These are phyloP conservation scores for Fusarium poae DNA, from an alignment of 2,329 filamentous ascomycete genomes.

Conservation along the genomic window DNA sequence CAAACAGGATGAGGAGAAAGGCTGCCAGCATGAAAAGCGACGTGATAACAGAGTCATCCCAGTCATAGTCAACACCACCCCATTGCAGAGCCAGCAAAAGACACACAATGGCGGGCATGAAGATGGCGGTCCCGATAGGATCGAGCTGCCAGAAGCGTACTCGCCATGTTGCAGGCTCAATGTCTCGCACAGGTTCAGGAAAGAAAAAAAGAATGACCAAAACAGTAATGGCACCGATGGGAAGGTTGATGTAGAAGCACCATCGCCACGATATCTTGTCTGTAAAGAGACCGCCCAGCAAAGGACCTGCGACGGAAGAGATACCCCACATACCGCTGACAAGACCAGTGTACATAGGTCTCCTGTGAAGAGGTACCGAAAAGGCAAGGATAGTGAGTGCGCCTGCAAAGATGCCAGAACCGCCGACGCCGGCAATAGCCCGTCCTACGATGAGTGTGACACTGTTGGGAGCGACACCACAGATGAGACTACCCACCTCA, in stretches of 20 bases:
- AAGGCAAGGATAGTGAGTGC: conserved; percentile 58
- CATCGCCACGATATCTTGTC: conserved; percentile 56
- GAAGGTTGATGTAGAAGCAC: conserved; percentile 59
- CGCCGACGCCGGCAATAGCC: conserved; percentile 56
- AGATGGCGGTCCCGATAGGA: conserved; percentile 51
- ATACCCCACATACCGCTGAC: conserved; percentile 61
- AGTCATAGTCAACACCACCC: conserved; percentile 57
- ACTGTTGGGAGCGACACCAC: conserved; percentile 52
- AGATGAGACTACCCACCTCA: conserved; percentile 60
- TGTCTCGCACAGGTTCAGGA: conserved; percentile 44
- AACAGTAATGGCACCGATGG: conserved; percentile 54
- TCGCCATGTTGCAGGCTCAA: conserved; percentile 44
- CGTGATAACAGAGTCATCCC: conserved; percentile 44
- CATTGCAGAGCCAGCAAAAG: conserved; percentile 65
- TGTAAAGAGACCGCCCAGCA: conserved; percentile 55
- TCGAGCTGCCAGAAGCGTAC: conserved; percentile 49
- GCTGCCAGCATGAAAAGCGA: conserved; percentile 52
- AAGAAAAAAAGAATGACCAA: conserved; percentile 51
- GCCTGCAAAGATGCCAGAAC: conserved; percentile 62
- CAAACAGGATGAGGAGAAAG: conserved; percentile 54
- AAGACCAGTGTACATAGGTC: conserved; percentile 56
- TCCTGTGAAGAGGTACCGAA: conserved; percentile 52
- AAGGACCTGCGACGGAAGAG: conserved; percentile 54
- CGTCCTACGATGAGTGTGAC: conserved; percentile 54
- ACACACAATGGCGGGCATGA: conserved; percentile 58